Conservation (phyloP, 768 basidiomycete genomes). For the Leccinum pellstonianum region DNA sequence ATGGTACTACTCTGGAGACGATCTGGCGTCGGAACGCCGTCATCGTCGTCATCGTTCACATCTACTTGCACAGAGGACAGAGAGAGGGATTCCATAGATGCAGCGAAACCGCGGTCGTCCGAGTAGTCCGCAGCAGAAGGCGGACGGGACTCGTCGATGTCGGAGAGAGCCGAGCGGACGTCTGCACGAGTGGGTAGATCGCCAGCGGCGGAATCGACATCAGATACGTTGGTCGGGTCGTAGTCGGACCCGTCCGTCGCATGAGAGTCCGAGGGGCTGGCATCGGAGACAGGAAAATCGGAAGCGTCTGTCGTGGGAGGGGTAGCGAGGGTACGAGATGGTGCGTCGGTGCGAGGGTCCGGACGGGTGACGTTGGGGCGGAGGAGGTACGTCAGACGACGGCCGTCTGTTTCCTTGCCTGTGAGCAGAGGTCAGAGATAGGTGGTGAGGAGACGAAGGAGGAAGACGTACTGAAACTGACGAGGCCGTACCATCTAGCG, state of each 20-base stretch:
- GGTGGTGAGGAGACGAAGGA: neutral
- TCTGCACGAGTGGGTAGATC: constrained; percentile 6
- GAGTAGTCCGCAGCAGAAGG: constrained; percentile 31
- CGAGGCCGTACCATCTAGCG: constrained; percentile 73
- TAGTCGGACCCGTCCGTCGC: constrained; percentile 22
- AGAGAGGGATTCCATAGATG: constrained; percentile 36
- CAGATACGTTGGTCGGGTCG: constrained; percentile 18
- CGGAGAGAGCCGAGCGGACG: constrained; percentile 18
- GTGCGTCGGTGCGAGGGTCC: constrained; percentile 36
- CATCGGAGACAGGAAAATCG: constrained; percentile 51
- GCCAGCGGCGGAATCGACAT: constrained; percentile 23
- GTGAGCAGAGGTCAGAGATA: neutral
- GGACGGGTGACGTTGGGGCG: constrained; percentile 72
- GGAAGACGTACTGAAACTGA: constrained; percentile 65
- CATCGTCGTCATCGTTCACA: constrained; percentile 7
- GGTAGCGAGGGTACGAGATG: constrained; percentile 51
- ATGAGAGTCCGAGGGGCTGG: constrained; percentile 37
- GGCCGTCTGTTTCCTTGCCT: constrained; percentile 46
- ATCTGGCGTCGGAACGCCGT: constrained; percentile 6
- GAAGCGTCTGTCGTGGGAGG: constrained; percentile 72
- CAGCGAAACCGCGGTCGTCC: constrained; percentile 33
- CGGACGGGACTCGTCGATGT: constrained; percentile 31
- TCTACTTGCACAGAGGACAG: constrained; percentile 28
- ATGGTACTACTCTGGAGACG: neutral
- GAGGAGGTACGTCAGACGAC: constrained; percentile 74